These are phyloP conservation scores for Haematococcus sp. DNA, from an alignment of 139 green algal species.

Conservation along the genomic window DNA sequence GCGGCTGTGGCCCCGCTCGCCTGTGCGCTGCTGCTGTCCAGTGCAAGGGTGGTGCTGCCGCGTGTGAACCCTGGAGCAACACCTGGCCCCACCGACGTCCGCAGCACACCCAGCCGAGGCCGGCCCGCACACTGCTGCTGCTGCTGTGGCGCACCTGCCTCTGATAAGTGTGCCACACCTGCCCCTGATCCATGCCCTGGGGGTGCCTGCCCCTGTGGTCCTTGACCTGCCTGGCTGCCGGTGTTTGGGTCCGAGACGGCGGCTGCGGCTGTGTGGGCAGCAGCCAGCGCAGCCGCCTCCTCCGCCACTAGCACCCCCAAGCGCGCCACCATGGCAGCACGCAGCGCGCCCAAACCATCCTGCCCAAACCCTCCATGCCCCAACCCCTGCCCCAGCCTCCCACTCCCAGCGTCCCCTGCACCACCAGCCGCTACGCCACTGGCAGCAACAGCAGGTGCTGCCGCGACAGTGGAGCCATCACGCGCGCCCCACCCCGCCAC, in stretches of 20 bases:
- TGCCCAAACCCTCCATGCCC: no score
- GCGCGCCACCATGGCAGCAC: background rate
- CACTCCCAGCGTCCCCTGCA: no score
- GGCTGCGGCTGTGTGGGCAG: background rate
- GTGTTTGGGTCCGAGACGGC: no score
- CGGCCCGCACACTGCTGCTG: background rate
- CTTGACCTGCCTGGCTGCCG: no score
- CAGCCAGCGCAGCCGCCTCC: background rate
- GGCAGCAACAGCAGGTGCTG: no score
- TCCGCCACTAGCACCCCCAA: background rate
- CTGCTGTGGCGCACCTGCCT: no score
- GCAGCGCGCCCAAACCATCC: conserved; percentile 7
- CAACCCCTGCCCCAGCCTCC: no score
- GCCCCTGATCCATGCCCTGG: background rate
- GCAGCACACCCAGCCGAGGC: background rate
- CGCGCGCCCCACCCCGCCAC: background rate
- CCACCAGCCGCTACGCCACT: no score
- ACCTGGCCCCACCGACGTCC: background rate
- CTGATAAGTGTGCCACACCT: background rate
- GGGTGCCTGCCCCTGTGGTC: no score
- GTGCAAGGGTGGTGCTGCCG: background rate
- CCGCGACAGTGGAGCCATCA: no score
- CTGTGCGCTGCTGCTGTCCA: background rate
- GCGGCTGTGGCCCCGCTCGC: background rate
- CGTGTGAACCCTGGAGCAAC: background rate